A percentile compares a stretch with the other conserved stretches of the same genome.
Conservation (phyloP, 495 filamentous ascomycete species). For the Letharia lupina region DNA sequence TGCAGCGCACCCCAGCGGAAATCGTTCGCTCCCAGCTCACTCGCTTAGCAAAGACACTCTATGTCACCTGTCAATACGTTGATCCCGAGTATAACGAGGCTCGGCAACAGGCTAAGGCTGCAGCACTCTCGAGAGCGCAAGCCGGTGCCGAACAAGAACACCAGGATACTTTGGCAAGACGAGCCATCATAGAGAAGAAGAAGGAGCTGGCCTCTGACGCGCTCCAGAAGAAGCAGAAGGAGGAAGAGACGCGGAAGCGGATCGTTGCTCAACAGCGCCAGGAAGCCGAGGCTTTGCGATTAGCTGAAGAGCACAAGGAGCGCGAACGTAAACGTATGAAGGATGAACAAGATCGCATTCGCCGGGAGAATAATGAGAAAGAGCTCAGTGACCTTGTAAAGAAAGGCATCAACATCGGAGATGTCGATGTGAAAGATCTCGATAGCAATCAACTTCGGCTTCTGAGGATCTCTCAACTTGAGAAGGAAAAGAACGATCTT, state of each 20-base stretch:
- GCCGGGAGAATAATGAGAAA: constrained; percentile 88
- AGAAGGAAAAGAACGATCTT: constrained; percentile 94
- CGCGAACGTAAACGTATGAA: constrained; percentile 82
- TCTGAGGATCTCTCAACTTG: constrained; percentile 89
- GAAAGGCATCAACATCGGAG: constrained; percentile 70
- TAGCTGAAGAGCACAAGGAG: constrained; percentile 82
- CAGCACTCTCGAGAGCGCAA: constrained; percentile 69
- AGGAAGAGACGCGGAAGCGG: constrained; percentile 78
- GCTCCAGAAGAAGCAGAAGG: constrained; percentile 78
- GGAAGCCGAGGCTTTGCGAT: constrained; percentile 77
- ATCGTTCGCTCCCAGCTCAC: constrained; percentile 93
- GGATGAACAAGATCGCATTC: constrained; percentile 84
- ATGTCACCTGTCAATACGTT: constrained; percentile 88
- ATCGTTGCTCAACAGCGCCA: constrained; percentile 75
- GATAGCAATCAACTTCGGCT: constrained; percentile 83
- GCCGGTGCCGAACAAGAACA: constrained; percentile 89
- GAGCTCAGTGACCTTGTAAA: constrained; percentile 93
- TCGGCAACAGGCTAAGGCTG: constrained; percentile 68
- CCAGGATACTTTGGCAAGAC: constrained; percentile 75
- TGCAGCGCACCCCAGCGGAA: constrained; percentile 95
- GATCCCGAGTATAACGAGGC: constrained; percentile 78
- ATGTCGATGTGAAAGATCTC: constrained; percentile 73
- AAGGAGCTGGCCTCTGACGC: constrained; percentile 86
- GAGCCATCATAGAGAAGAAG: constrained; percentile 88
- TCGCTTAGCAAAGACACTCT: constrained; percentile 83